Conservation (phyloP, 129 eudicot species). For the Chrysanthemum seticuspe region DNA sequence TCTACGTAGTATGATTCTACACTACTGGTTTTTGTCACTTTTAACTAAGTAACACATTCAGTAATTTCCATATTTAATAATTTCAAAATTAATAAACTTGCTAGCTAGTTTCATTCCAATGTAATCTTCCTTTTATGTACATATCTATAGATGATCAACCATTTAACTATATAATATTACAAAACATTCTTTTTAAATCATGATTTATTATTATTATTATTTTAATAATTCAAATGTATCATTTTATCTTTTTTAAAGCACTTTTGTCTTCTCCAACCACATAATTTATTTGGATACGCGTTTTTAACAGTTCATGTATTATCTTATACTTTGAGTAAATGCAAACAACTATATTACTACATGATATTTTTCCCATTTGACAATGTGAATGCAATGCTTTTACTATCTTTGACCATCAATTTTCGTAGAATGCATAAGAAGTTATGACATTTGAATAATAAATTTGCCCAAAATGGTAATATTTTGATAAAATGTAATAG, state of each 20-base stretch:
- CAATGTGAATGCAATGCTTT: background rate
- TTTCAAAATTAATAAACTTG: background rate
- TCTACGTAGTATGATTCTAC: too few species aligned
- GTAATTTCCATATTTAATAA: background rate
- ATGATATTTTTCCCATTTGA: background rate
- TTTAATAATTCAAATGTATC: background rate
- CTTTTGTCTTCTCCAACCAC: background rate
- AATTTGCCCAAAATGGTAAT: background rate
- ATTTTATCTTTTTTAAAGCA: background rate
- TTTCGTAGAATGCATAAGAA: too few species aligned
- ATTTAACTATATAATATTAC: too few species aligned
- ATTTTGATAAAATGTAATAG: background rate
- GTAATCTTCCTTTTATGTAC: background rate
- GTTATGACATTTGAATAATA: background rate
- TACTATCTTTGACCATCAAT: background rate
- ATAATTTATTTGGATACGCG: background rate
- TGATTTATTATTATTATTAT: too few species aligned
- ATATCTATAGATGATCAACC: too few species aligned
- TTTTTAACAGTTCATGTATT: background rate
- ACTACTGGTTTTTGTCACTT: too few species aligned
- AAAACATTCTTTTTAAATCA: too few species aligned
- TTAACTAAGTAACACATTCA: background rate
- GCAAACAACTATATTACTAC: background rate
- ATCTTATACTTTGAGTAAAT: background rate
- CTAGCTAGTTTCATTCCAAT: background rate